phyloP scores from a whole-genome alignment of 2,329 filamentous ascomycete species.

The Corniculantispora saksenae region DNA sequence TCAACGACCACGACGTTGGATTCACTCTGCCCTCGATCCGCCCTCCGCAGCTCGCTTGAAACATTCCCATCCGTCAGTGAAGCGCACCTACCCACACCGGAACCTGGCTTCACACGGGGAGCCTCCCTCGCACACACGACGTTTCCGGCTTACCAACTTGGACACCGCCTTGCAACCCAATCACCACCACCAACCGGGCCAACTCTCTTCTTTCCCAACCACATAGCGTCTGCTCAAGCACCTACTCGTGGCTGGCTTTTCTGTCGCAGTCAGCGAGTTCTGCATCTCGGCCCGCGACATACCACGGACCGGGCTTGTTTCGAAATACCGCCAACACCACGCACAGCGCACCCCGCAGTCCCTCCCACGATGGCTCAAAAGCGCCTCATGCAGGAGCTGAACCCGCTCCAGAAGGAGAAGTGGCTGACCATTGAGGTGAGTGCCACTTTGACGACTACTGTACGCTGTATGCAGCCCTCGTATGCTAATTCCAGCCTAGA shows the following conservation, averaged over 20 bases:
- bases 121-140: background rate
- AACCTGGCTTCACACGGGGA: background rate
- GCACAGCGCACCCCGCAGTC: conserved; percentile 3
- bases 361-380: conserved; percentile 55
- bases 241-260: background rate
- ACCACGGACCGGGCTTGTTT: background rate
- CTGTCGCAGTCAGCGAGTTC: background rate
- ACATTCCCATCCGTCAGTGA: background rate
- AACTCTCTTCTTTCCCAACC: background rate
- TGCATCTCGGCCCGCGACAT: background rate
- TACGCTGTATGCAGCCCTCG: background rate
- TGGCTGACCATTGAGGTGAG: conserved; percentile 88
- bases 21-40: background rate
- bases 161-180: conserved; percentile 13
- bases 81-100: conserved; percentile 4
- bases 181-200: background rate
- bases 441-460: background rate
- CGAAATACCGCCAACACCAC: background rate
- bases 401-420: conserved; percentile 79
- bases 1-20: background rate
- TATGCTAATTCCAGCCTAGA: conserved; percentile 42
- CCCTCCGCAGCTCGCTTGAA: background rate
- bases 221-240: background rate
- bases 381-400: conserved; percentile 87
- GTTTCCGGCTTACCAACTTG: conserved; percentile 2